Conservation (phyloP, 2,329 filamentous ascomycete species). For the Hortaea werneckii region DNA sequence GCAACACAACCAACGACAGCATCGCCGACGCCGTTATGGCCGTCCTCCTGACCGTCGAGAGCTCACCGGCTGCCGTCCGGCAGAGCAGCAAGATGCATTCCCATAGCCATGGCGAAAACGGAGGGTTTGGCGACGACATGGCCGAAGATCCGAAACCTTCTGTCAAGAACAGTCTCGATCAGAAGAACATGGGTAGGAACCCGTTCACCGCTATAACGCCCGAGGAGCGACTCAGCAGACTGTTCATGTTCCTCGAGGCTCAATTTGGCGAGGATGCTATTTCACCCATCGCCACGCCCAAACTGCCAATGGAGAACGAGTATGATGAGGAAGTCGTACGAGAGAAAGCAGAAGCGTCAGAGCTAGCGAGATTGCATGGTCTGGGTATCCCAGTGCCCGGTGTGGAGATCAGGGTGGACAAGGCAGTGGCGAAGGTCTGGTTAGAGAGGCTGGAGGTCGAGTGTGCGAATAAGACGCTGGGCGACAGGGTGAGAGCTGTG, state of each 20-base stretch:
- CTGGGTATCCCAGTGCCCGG: conserved; percentile 87
- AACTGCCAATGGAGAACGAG: conserved; percentile 32
- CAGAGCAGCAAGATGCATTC: conserved; percentile 49
- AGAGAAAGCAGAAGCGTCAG: conserved; percentile 49
- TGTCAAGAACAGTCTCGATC: conserved; percentile 1
- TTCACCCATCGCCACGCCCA: conserved; percentile 59
- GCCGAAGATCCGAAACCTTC: conserved; percentile 2
- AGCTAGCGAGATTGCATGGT: conserved; percentile 68
- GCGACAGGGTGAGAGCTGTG: conserved; percentile 63
- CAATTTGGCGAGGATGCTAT: conserved; percentile 85
- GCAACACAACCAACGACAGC: conserved; percentile 93
- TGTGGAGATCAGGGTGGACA: conserved; percentile 77
- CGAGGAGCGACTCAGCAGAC: conserved; percentile 67
- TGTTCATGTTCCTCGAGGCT: conserved; percentile 93
- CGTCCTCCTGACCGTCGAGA: conserved; percentile 83
- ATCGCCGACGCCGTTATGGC: conserved; percentile 97
- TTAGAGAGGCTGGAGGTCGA: conserved; percentile 86
- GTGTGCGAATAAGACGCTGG: conserved; percentile 59
- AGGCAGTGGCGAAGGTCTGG: conserved; percentile 80
- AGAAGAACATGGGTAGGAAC: conserved; percentile 45
- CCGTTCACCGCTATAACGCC: conserved; percentile 63
- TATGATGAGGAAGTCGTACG: conserved; percentile 29
- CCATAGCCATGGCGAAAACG: conserved; percentile 33
- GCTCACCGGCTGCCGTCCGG: conserved; percentile 87
- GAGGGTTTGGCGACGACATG: conserved; percentile 7